Conservation (phyloP, 805 yeast genomes). For the Barnettozyma sucrosica region DNA sequence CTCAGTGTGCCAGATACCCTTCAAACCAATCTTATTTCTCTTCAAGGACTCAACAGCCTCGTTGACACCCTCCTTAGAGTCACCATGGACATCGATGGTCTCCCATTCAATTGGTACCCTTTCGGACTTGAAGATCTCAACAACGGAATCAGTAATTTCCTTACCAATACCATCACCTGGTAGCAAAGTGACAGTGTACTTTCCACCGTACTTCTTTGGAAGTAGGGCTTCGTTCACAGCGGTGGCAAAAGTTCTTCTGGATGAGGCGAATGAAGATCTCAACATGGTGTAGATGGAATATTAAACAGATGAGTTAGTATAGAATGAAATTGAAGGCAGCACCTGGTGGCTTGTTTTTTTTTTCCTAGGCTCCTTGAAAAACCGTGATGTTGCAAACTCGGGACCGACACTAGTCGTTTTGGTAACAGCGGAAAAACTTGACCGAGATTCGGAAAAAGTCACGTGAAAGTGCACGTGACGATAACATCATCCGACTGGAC, state of each 20-base stretch:
- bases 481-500: no score
- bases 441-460: slow-evolving; percentile 2
- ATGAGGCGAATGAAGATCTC: slow-evolving; percentile 23
- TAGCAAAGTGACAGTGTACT: slow-evolving; percentile 86
- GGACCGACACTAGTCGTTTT: not conserved
- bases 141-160: slow-evolving; percentile 91
- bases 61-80: slow-evolving; percentile 54
- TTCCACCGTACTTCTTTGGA: slow-evolving; percentile 93
- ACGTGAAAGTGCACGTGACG: not conserved
- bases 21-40: slow-evolving; percentile 95
- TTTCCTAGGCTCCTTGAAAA: not conserved
- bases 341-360: not conserved
- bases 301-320: not conserved
- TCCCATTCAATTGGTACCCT: slow-evolving; percentile 94
- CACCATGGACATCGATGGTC: slow-evolving; percentile 61
- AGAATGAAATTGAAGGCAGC: not conserved
- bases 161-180: slow-evolving; percentile 99
- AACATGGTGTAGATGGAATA: slow-evolving; percentile 22
- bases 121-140: slow-evolving; percentile 80
- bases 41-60: slow-evolving; percentile 87
- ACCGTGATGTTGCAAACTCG: not conserved
- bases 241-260: slow-evolving; percentile 45
- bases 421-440: not conserved
- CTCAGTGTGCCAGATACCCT: slow-evolving; percentile 93
- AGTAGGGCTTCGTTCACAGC: slow-evolving; percentile 52